phyloP scores from a whole-genome alignment of 2,329 filamentous ascomycete species.

The Zymoseptoria passerinii region DNA sequence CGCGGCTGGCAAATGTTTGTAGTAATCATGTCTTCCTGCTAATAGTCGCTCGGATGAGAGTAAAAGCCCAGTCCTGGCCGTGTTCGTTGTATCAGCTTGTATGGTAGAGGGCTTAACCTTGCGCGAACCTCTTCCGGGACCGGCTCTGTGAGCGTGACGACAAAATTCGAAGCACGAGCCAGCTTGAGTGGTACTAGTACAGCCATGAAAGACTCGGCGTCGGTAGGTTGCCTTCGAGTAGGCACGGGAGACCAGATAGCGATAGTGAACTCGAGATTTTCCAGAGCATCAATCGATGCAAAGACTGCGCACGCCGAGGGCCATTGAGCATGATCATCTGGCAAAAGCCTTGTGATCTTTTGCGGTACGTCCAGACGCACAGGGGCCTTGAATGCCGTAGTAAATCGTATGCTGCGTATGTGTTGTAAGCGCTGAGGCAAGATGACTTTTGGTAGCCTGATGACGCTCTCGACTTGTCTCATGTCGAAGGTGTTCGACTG shows the following conservation, averaged over 20 bases:
- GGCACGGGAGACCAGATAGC: not conserved
- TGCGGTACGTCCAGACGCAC: not conserved
- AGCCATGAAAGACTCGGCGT: not conserved
- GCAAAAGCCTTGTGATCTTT: not conserved
- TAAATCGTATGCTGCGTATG: slow-evolving; percentile 2
- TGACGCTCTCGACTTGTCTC: not conserved
- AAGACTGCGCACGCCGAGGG: not conserved
- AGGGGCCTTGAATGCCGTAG: not conserved
- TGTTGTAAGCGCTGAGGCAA: not conserved
- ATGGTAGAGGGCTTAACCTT: not conserved
- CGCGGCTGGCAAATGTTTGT: not conserved
- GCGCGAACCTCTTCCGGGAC: not conserved
- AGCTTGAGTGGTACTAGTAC: not conserved
- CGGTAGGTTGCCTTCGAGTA: not conserved
- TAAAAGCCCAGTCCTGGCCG: slow-evolving; percentile 1
- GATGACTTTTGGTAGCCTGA: slow-evolving; percentile 1
- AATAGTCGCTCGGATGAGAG: not conserved
- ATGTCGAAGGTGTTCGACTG: slow-evolving; percentile 4
- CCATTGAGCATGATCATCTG: not conserved
- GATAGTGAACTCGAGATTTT: not conserved
- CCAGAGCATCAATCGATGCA: not conserved
- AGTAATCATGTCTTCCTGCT: not conserved
- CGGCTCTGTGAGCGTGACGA: not conserved
- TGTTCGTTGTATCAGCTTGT: not conserved
- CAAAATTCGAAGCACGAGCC: not conserved